These are phyloP conservation scores for Prunus yedoensis DNA, from an alignment of 331 rosid genomes.

Conservation along the genomic window DNA sequence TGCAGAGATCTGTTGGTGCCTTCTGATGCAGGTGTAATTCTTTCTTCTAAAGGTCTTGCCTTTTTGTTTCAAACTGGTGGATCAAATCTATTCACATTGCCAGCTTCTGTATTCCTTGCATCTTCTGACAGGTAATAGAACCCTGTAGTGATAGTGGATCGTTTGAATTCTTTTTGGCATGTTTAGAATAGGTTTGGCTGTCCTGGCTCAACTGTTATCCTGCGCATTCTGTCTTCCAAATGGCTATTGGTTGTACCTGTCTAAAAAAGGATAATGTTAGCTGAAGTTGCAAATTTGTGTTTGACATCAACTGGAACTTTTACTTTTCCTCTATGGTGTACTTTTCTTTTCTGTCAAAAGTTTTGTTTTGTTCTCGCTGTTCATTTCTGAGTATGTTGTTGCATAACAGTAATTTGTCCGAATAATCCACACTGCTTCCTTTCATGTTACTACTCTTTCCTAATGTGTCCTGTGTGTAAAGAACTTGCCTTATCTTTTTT, in stretches of 20 bases:
- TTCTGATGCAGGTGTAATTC: slow-evolving; percentile 42
- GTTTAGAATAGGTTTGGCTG: background rate
- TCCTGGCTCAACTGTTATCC: background rate
- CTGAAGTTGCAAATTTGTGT: background rate
- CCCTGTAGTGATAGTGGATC: background rate
- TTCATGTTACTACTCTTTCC: background rate
- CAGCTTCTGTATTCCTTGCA: slow-evolving; percentile 38
- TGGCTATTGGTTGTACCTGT: background rate
- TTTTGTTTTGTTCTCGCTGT: background rate
- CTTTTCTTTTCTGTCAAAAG: background rate
- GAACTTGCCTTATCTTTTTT: background rate
- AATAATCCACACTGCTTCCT: background rate
- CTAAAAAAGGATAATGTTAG: background rate
- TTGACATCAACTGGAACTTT: background rate
- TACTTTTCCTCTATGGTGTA: no score
- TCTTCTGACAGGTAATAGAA: slow-evolving; percentile 44
- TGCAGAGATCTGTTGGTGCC: slow-evolving; percentile 40
- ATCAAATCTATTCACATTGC: slow-evolving; percentile 34
- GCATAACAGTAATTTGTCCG: background rate
- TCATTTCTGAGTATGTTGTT: background rate
- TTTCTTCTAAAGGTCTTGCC: slow-evolving; percentile 37
- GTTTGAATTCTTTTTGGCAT: background rate
- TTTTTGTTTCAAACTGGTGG: slow-evolving; percentile 33
- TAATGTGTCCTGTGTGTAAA: slow-evolving; percentile 10
- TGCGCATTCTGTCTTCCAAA: background rate